phyloP scores from a whole-genome alignment of 305 asterid genomes.

The Fraxinus paxiana region DNA sequence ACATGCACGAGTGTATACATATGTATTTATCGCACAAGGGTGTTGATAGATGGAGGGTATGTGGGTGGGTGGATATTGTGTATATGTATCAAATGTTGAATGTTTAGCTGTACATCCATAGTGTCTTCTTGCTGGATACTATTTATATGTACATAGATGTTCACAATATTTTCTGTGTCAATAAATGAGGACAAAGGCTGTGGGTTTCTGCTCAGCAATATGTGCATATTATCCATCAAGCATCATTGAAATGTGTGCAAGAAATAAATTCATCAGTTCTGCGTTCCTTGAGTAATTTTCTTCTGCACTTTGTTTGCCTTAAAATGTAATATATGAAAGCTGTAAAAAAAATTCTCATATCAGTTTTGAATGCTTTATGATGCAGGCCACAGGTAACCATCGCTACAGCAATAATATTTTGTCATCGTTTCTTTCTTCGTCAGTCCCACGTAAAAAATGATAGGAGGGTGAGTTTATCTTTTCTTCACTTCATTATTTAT shows the following conservation, averaged over 20 bases:
- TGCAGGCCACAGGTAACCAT: constrained; percentile 76
- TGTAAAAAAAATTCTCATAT: constrained; percentile 9
- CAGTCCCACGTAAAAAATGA: constrained; percentile 35
- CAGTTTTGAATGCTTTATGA: constrained; percentile 8
- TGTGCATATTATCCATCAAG: background rate
- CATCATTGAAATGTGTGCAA: background rate
- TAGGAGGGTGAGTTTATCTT: constrained; percentile 25
- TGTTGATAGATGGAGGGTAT: background rate
- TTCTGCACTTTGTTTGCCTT: constrained; percentile 6
- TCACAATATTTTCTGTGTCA: background rate
- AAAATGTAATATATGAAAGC: background rate
- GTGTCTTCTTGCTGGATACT: background rate
- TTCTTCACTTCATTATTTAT: background rate
- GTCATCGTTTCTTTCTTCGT: constrained; percentile 37
- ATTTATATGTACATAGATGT: background rate
- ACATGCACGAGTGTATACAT: background rate
- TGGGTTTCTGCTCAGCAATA: background rate
- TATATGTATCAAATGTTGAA: background rate
- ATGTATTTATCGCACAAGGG: background rate
- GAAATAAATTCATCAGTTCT: constrained; percentile 7
- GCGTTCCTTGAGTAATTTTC: constrained; percentile 1
- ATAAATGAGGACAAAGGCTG: background rate
- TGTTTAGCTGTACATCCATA: background rate
- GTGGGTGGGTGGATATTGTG: background rate
- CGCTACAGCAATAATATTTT: constrained; percentile 54